Conservation (phyloP, 257 asterid genomes). For the Vinca minor region DNA sequence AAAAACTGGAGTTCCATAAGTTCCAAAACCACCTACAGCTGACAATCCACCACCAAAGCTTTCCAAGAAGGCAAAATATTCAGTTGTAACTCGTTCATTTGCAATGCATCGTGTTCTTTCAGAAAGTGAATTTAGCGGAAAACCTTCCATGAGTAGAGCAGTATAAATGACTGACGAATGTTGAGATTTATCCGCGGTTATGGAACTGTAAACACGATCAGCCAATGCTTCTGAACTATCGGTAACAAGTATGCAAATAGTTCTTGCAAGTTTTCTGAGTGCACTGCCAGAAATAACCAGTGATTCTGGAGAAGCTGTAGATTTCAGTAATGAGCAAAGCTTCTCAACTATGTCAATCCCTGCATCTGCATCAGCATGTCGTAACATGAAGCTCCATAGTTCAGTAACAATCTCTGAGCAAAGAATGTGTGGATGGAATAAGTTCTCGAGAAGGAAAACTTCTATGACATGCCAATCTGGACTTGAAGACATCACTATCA, state of each 20-base stretch:
- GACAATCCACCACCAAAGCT: constrained; percentile 32
- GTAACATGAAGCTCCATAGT: constrained; percentile 74
- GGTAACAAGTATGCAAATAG: constrained; percentile 47
- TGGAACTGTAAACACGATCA: constrained; percentile 49
- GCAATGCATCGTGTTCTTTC: constrained; percentile 57
- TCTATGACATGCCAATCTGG: constrained; percentile 63
- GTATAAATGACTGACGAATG: constrained; percentile 31
- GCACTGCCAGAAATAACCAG: constrained; percentile 48
- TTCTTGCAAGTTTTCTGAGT: constrained; percentile 58
- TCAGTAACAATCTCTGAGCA: constrained; percentile 76
- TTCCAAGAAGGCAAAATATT: constrained; percentile 64
- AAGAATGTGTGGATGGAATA: constrained; percentile 83
- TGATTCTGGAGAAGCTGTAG: constrained; percentile 39
- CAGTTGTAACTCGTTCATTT: constrained; percentile 51
- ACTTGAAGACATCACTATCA: constrained; percentile 62
- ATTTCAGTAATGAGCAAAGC: constrained; percentile 50
- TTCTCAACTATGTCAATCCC: constrained; percentile 43
- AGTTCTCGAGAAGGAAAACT: constrained; percentile 58
- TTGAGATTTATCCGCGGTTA: constrained; percentile 42
- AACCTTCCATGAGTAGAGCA: constrained; percentile 84
- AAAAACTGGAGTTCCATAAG: constrained; percentile 72
- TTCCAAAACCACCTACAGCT: constrained; percentile 28
- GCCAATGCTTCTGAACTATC: constrained; percentile 53
- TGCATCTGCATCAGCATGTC: constrained; percentile 60
- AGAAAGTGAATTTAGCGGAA: constrained; percentile 62